Conservation (phyloP, 2,329 filamentous ascomycete genomes). For the Neofusicoccum parvum region DNA sequence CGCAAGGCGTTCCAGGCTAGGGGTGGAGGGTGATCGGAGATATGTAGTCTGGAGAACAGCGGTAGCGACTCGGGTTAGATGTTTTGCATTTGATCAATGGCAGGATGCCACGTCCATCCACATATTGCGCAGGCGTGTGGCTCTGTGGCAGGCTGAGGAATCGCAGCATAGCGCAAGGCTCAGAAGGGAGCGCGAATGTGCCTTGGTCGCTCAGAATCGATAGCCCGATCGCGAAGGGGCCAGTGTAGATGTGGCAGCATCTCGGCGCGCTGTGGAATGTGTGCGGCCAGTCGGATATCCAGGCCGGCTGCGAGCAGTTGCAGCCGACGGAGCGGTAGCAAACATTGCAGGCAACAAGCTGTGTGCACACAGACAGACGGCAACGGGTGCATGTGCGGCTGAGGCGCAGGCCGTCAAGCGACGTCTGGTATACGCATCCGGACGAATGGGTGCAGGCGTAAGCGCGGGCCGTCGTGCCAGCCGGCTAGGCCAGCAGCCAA, state of each 20-base stretch:
- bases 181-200: background rate
- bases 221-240: background rate
- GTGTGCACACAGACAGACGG: background rate
- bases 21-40: background rate
- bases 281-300: background rate
- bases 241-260: background rate
- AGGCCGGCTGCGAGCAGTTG: background rate
- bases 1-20: background rate
- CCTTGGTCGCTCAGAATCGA: background rate
- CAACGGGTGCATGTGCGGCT: slow-evolving; percentile 8
- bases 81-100: background rate
- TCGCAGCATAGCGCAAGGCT: background rate
- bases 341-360: background rate
- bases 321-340: background rate
- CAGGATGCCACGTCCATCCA: background rate
- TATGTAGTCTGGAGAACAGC: background rate
- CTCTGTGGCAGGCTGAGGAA: too few species aligned
- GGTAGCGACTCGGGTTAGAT: background rate
- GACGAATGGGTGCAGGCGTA: slow-evolving; percentile 1
- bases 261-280: background rate
- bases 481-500: background rate
- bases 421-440: background rate
- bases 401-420: slow-evolving; percentile 7
- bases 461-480: slow-evolving; percentile 13
- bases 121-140: background rate